Percentiles rank a stretch among this genome's conserved stretches.
Conservation (phyloP, 805 yeast species). For the Wickerhamomyces queroliae region DNA sequence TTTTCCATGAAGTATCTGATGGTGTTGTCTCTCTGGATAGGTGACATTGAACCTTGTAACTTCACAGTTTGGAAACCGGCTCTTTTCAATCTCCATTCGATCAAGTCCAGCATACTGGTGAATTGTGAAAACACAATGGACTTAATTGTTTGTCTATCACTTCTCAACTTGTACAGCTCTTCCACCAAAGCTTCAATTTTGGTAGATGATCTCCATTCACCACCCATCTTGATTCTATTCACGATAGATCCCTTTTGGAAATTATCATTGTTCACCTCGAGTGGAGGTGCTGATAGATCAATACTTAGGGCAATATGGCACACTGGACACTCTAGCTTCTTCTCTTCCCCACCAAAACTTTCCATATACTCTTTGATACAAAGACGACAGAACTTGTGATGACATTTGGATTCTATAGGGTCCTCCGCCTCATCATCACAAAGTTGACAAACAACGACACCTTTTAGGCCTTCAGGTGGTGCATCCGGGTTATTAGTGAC, state of each 20-base stretch:
- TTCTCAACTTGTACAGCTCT: slow-evolving; percentile 80
- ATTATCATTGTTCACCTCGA: slow-evolving; percentile 53
- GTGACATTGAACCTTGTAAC: slow-evolving; percentile 95
- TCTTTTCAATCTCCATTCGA: slow-evolving; percentile 90
- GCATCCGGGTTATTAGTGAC: slow-evolving; percentile 35
- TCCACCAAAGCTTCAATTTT: slow-evolving; percentile 95
- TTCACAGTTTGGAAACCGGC: slow-evolving; percentile 96
- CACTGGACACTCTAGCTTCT: slow-evolving; percentile 81
- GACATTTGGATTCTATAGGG: slow-evolving; percentile 91
- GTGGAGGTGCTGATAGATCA: slow-evolving; percentile 80
- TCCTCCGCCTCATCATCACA: slow-evolving; percentile 99
- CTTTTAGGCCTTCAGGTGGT: slow-evolving; percentile 26
- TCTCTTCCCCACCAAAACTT: slow-evolving; percentile 57
- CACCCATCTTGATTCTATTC: slow-evolving; percentile 81
- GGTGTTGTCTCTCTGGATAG: slow-evolving; percentile 88
- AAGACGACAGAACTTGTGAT: slow-evolving; percentile 87
- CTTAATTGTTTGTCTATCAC: slow-evolving; percentile 84
- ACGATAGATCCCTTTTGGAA: slow-evolving; percentile 69
- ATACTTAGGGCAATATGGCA: slow-evolving; percentile 92
- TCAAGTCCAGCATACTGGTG: slow-evolving; percentile 91
- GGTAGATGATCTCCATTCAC: slow-evolving; percentile 90
- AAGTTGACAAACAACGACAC: slow-evolving; percentile 73
- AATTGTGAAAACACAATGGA: slow-evolving; percentile 97
- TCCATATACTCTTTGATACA: slow-evolving; percentile 90
- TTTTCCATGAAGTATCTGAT: slow-evolving; percentile 90